Evolutionary conservation across 768 basidiomycete genomes (phyloP), one percentile per base, ranked within the genome.

Genomic region (Leucocoprinus leucothites): DNA sequence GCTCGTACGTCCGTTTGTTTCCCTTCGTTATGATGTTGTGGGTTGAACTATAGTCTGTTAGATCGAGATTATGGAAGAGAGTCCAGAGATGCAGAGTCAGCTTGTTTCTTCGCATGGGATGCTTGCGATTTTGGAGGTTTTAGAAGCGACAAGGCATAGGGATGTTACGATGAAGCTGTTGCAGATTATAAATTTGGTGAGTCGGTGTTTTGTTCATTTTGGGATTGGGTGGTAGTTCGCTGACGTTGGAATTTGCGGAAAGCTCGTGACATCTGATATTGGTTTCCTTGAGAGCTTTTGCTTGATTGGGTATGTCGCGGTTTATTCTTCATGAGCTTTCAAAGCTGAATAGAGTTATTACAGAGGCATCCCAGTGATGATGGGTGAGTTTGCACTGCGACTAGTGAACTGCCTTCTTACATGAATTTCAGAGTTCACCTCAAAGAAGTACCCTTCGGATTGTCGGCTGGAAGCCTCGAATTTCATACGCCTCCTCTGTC

Each of bases 391-490:
- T 25, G 45, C 22, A 26, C 6, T 6, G 16, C 36, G 34, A 21
- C 8, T 11, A 48, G 34, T 43, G 14, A 44, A 40, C n/a, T 22
- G 7, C 7, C 8, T 34, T 41, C 57, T 40, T 60, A 47, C 31
- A 54, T 25, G 40, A 50, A 54, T 9, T 46, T 22, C 59, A 91
- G 91, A 87, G 43, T 98, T 95, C 66, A 94, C 96, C 0, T 93
- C 92, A 9, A 98, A 96, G 75, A 92, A 89, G 62, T 93, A 91
- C 65, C 87, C 94, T 1, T 85, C 90, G 11, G 94, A 97, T 66
- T 97, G 94, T 63, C 85, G 97, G 34, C 70, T 91, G n/a, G 91
- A 98, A 65, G 96, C 95, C 0, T 98, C 97, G 1, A 86, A 91
- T 63, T 98, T 98, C 69, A 91, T 99, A 50, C 86, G 91, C 24